Percentiles rank a stretch among this genome's conserved stretches.
These are phyloP conservation scores for Lentinula sp. DNA, from an alignment of 768 basidiomycete species.

Conservation along the genomic window DNA sequence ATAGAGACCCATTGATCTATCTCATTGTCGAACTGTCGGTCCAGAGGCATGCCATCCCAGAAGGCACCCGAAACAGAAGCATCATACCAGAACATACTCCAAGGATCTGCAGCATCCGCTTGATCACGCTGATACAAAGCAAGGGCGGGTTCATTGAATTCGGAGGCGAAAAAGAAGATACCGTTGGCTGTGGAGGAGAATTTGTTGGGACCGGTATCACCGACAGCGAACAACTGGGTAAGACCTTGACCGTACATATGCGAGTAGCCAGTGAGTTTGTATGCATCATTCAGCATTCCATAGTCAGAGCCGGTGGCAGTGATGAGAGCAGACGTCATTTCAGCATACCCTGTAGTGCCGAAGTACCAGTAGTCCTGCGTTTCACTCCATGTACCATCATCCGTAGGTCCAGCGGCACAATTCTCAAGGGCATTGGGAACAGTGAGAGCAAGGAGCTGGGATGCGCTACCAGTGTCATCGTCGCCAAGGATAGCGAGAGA, in stretches of 20 bases:
- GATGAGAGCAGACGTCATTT: constrained; percentile 77
- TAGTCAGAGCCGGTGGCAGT: constrained; percentile 84
- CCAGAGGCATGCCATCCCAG: constrained; percentile 83
- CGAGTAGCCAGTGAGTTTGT: constrained; percentile 68
- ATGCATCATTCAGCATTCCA: constrained; percentile 58
- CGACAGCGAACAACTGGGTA: constrained; percentile 80
- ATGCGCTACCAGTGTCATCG: constrained; percentile 68
- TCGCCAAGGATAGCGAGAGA: constrained; percentile 88
- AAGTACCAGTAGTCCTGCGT: constrained; percentile 96
- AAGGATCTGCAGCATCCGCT: constrained; percentile 74
- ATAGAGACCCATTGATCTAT: constrained; percentile 86
- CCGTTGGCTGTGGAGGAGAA: constrained; percentile 89
- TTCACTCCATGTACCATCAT: constrained; percentile 90
- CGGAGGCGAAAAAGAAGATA: constrained; percentile 70
- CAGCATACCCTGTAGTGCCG: constrained; percentile 85
- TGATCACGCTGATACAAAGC: constrained; percentile 91
- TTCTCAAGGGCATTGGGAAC: constrained; percentile 70
- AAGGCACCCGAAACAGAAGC: constrained; percentile 78
- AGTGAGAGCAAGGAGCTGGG: constrained; percentile 58
- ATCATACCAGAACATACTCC: constrained; percentile 92
- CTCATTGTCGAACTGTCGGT: constrained; percentile 70
- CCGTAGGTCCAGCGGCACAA: constrained; percentile 56
- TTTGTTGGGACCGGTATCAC: constrained; percentile 92
- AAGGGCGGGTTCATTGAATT: constrained; percentile 68
- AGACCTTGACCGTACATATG: constrained; percentile 87